These are phyloP conservation scores for Hypsizygus ulmarius DNA, from an alignment of 1,284 basidiomycete genomes.

Conservation along the genomic window DNA sequence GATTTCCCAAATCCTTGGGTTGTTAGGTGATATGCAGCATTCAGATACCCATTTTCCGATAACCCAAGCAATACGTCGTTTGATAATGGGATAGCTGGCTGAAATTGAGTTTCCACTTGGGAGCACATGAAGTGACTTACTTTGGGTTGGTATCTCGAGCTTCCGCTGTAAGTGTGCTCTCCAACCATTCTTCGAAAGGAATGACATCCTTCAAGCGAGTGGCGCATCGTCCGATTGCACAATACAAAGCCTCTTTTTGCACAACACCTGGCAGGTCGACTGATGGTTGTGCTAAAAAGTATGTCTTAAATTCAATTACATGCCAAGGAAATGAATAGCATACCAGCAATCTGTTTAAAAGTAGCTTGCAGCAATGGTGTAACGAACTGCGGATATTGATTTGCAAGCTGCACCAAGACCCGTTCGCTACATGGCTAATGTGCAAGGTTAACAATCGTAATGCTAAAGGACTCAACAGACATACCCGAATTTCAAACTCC, in stretches of 20 bases:
- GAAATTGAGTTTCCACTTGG: neutral
- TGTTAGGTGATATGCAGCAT: slow-evolving; percentile 57
- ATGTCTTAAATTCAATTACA: slow-evolving; percentile 3
- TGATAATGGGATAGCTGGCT: slow-evolving; percentile 78
- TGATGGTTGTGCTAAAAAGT: slow-evolving; percentile 46
- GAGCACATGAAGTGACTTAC: slow-evolving; percentile 35
- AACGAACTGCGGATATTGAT: slow-evolving; percentile 73
- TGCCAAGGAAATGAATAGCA: slow-evolving; percentile 7
- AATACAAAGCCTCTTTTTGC: slow-evolving; percentile 85
- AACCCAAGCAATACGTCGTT: slow-evolving; percentile 87
- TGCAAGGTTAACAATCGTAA: slow-evolving; percentile 9
- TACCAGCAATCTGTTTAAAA: slow-evolving; percentile 38
- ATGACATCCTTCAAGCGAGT: slow-evolving; percentile 61
- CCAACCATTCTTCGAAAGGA: slow-evolving; percentile 67
- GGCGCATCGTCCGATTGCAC: slow-evolving; percentile 83
- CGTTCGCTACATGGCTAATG: slow-evolving; percentile 82
- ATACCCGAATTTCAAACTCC: slow-evolving; percentile 84
- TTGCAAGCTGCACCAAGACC: slow-evolving; percentile 76
- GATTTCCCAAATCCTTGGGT: slow-evolving; percentile 74
- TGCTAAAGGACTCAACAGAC: slow-evolving; percentile 25
- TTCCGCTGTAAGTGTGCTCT: slow-evolving; percentile 56
- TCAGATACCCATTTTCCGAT: slow-evolving; percentile 83
- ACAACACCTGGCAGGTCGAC: slow-evolving; percentile 63
- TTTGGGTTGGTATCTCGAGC: slow-evolving; percentile 53
- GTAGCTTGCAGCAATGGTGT: slow-evolving; percentile 59